These are phyloP conservation scores for Fusarium cicatricum DNA, from an alignment of 2,329 filamentous ascomycete species.

Conservation along the genomic window DNA sequence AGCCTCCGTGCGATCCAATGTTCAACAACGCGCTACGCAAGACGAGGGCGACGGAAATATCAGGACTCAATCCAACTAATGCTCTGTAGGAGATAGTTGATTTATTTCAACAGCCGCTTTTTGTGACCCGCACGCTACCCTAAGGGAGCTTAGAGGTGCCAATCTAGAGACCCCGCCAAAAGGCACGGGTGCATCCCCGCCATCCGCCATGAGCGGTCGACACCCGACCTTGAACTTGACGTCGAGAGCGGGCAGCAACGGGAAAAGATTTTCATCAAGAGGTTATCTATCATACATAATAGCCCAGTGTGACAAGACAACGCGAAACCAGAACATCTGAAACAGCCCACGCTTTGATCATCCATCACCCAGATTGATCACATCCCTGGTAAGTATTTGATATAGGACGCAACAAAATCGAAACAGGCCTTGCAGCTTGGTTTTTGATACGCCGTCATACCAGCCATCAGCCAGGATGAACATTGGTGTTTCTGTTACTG, in stretches of 20 bases:
- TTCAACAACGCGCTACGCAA: not conserved
- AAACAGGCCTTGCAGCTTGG: too few relatives aligned
- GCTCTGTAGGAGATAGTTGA: not conserved
- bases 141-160: too few relatives aligned
- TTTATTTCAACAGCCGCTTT: too few relatives aligned
- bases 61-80: not conserved
- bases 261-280: conserved; percentile 9
- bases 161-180: not conserved
- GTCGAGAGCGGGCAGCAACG: not conserved
- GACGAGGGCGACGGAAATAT: not conserved
- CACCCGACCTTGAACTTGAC: not conserved
- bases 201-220: not conserved
- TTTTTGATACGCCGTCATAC: too few relatives aligned
- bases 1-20: too few relatives aligned
- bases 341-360: not conserved
- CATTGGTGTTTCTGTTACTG: too few relatives aligned
- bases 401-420: too few relatives aligned
- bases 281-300: not conserved
- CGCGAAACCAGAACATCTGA: conserved; percentile 9
- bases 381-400: not conserved
- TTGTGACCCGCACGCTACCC: too few relatives aligned
- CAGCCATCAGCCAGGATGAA: too few relatives aligned
- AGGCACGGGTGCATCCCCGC: not conserved
- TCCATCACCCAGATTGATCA: not conserved
- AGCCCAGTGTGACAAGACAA: not conserved